These are phyloP conservation scores for Rhodotorula toruloides DNA, from an alignment of 768 basidiomycete species.

Conservation along the genomic window DNA sequence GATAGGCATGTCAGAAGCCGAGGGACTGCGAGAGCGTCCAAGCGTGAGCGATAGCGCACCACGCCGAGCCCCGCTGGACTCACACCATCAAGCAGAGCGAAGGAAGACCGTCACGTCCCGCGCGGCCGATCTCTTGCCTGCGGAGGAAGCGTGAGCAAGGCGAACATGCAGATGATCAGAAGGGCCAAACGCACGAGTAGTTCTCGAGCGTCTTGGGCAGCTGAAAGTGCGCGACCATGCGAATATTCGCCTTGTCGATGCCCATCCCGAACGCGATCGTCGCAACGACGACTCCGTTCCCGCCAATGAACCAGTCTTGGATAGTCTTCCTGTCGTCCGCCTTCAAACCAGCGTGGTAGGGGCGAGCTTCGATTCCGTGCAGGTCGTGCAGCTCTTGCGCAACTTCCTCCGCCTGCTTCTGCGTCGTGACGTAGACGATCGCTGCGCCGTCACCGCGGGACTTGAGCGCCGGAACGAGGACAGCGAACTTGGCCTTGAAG, in stretches of 20 bases:
- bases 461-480: constrained; percentile 49
- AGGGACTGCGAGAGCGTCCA: constrained; percentile 45
- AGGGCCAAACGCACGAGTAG: constrained; percentile 58
- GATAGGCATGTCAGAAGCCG: constrained; percentile 51
- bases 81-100: constrained; percentile 54
- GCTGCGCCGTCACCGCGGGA: constrained; percentile 48
- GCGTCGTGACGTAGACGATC: constrained; percentile 54
- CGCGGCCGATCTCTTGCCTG: constrained; percentile 86
- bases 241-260: constrained; percentile 72
- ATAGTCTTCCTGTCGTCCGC: constrained; percentile 48
- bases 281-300: constrained; percentile 78
- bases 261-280: constrained; percentile 91
- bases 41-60: background rate
- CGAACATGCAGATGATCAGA: constrained; percentile 52
- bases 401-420: constrained; percentile 51
- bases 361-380: constrained; percentile 43
- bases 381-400: constrained; percentile 43
- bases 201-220: constrained; percentile 55
- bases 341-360: constrained; percentile 52
- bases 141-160: constrained; percentile 17
- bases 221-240: constrained; percentile 78
- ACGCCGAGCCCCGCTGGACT: background rate
- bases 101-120: constrained; percentile 75
- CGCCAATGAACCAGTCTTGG: constrained; percentile 64
- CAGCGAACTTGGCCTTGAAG: constrained; percentile 47